phyloP scores from a whole-genome alignment of 2,329 filamentous ascomycete species.

The Aaosphaeria pasadenensis region DNA sequence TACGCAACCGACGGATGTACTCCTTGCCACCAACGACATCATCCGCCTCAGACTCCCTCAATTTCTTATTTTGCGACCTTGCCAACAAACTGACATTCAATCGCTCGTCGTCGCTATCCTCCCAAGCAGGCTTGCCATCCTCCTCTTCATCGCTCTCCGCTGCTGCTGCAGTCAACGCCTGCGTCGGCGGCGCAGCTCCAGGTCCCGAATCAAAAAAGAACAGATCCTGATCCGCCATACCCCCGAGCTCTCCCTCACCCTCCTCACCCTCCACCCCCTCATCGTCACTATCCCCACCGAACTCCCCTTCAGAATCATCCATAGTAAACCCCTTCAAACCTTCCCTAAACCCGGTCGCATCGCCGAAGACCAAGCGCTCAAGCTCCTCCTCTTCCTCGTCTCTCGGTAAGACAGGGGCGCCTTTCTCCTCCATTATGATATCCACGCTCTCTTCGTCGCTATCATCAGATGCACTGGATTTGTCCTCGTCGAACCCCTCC shows the following conservation, averaged over 20 bases:
- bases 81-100: slow-evolving; percentile 78
- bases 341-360: slow-evolving; percentile 75
- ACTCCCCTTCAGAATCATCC: slow-evolving; percentile 33
- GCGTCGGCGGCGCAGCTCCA: slow-evolving; percentile 32
- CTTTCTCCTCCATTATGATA: slow-evolving; percentile 17
- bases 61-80: slow-evolving; percentile 73
- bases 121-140: slow-evolving; percentile 65
- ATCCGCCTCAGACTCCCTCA: slow-evolving; percentile 76
- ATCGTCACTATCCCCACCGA: slow-evolving; percentile 26
- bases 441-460: slow-evolving; percentile 17
- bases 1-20: slow-evolving; percentile 75
- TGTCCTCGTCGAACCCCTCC: slow-evolving; percentile 21
- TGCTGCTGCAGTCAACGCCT: slow-evolving; percentile 40
- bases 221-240: slow-evolving; percentile 74
- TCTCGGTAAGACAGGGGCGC: slow-evolving; percentile 52
- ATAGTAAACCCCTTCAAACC: slow-evolving; percentile 63
- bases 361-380: slow-evolving; percentile 84
- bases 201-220: slow-evolving; percentile 77
- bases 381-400: slow-evolving; percentile 82
- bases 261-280: slow-evolving; percentile 48
- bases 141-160: slow-evolving; percentile 38
- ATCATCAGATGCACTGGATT: slow-evolving; percentile 4
- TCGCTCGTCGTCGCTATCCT: slow-evolving; percentile 93
- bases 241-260: slow-evolving; percentile 51
- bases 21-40: slow-evolving; percentile 84